Conservation (phyloP, 139 green algal genomes). For the Micromonas pusilla region DNA sequence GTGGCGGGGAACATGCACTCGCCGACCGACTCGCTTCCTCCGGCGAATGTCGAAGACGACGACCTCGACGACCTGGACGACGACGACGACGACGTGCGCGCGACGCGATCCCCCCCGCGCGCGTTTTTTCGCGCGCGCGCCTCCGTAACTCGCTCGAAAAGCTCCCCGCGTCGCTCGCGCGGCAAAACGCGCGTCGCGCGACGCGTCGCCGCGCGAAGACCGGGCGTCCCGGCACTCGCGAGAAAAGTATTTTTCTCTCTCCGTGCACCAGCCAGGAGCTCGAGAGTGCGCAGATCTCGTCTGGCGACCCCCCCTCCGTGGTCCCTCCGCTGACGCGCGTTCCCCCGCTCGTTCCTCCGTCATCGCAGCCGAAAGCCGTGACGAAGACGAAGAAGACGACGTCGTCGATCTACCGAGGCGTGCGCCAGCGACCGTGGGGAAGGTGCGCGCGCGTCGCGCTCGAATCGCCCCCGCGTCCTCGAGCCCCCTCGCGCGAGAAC, state of each 20-base stretch:
- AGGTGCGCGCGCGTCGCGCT: conserved; percentile 51
- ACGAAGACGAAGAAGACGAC: conserved; percentile 15
- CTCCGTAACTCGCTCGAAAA: neutral
- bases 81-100: conserved; percentile 6
- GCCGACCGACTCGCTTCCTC: neutral
- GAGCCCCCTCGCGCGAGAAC: no score
- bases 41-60: neutral
- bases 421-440: conserved; percentile 92
- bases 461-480: neutral
- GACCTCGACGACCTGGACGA: neutral
- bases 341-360: neutral
- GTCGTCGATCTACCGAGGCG: conserved; percentile 72
- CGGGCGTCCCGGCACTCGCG: neutral
- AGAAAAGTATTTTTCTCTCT: neutral
- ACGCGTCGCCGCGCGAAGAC: neutral
- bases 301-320: neutral
- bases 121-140: neutral
- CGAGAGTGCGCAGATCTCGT: no score
- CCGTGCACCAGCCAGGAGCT: no score
- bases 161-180: neutral
- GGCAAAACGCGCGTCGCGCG: neutral
- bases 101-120: neutral
- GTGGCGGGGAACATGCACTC: neutral
- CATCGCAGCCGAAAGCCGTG: neutral
- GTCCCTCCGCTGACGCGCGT: neutral